Evolutionary conservation across 164 flowering plant genomes (phyloP).

Genomic region (Vitis labrusca): DNA sequence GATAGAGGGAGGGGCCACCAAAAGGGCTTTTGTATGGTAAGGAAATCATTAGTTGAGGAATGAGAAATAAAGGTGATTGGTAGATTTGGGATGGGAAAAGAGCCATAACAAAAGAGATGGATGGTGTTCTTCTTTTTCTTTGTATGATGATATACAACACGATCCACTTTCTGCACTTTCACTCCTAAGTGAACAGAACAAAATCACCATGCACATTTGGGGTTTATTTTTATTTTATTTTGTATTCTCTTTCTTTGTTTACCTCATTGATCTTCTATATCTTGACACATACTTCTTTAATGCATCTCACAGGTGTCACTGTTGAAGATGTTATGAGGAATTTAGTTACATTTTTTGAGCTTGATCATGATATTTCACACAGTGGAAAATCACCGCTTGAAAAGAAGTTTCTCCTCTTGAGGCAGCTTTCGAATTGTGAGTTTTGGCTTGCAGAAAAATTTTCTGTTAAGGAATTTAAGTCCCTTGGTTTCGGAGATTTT

Average conservation of each 20-base stretch:
- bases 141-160: background rate
- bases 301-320: slow-evolving; percentile 41
- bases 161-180: background rate
- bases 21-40: no score
- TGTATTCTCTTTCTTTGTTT: background rate
- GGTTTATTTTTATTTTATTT: background rate
- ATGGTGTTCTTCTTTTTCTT: background rate
- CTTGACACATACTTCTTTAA: background rate
- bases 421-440: slow-evolving; percentile 57
- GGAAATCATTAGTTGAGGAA: no score
- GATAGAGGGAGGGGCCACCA: no score
- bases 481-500: slow-evolving; percentile 78
- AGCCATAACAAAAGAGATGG: no score
- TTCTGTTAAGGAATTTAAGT: slow-evolving; percentile 56
- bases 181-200: background rate
- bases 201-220: background rate
- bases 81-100: no score
- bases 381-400: slow-evolving; percentile 29
- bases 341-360: slow-evolving; percentile 40
- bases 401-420: slow-evolving; percentile 31
- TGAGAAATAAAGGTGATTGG: no score
- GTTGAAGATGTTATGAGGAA: slow-evolving; percentile 58
- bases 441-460: slow-evolving; percentile 63
- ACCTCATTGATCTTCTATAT: background rate
- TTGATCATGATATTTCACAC: slow-evolving; percentile 18